Conservation (phyloP, 164 flowering plant species). For the Aristolochia californica region DNA sequence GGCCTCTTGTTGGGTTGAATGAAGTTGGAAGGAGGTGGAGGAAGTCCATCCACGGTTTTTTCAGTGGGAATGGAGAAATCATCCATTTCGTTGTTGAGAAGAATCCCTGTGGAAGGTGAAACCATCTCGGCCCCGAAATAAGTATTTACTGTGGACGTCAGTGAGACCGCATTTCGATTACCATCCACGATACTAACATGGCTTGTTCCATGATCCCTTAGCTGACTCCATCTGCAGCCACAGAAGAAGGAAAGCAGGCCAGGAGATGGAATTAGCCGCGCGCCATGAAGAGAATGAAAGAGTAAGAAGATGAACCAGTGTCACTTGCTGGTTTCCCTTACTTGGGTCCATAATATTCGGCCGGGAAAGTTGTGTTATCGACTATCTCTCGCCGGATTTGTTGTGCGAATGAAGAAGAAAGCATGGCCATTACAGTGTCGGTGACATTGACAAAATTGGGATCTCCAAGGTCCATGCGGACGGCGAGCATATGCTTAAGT, state of each 20-base stretch:
- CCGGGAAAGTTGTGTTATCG: slow-evolving; percentile 82
- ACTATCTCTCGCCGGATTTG: slow-evolving; percentile 42
- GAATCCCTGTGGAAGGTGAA: slow-evolving; percentile 81
- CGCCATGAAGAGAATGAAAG: no score
- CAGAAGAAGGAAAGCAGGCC: no score
- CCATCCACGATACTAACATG: slow-evolving; percentile 85
- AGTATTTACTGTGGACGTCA: slow-evolving; percentile 79
- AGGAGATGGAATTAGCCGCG: no score
- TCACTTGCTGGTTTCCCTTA: slow-evolving; percentile 3
- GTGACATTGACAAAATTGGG: slow-evolving; percentile 53
- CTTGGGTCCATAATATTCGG: slow-evolving; percentile 68
- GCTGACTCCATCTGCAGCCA: slow-evolving; percentile 64
- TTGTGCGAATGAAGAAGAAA: slow-evolving; percentile 53
- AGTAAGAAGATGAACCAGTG: no score
- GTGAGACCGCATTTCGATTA: slow-evolving; percentile 79
- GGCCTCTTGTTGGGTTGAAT: slow-evolving; percentile 78
- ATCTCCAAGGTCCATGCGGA: slow-evolving; percentile 91
- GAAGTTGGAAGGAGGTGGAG: slow-evolving; percentile 84
- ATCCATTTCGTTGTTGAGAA: slow-evolving; percentile 89
- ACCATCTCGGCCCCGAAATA: slow-evolving; percentile 61
- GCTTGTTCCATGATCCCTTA: slow-evolving; percentile 84
- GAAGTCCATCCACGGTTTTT: slow-evolving; percentile 40
- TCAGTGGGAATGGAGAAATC: slow-evolving; percentile 84
- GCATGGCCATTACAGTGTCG: slow-evolving; percentile 44
- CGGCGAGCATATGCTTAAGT: slow-evolving; percentile 76